Evolutionary conservation across 2,329 filamentous ascomycete genomes (phyloP), one percentile per base, ranked within the genome.

Genomic region (Dactylonectria estremocensis): DNA sequence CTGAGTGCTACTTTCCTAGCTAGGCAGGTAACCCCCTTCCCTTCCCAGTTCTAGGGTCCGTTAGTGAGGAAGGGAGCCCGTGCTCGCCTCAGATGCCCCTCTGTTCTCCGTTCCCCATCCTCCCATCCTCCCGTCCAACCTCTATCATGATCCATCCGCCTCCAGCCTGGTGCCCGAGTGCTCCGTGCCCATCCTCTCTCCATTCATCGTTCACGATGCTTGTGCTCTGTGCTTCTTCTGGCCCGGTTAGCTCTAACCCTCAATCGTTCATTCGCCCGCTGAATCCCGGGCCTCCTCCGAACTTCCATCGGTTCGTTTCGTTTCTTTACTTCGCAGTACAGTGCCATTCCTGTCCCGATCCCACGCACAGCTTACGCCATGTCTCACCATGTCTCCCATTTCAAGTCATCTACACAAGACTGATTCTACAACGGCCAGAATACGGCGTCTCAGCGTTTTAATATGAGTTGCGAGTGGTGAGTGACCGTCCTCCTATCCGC

Each of bases 1-100:
- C 45, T 22, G 22, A 14, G 60, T 54, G 59, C 40, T 68, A 69
- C 54, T 69, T 74, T 61, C 70, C 70, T 63, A 72, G 60, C 67
- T 69, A 49, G 66, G 70, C 66, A 71, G 68, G 68, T 64, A 53
- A 43, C 48, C 48, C 66, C 53, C 69, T 70, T 50, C 62, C 69
- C 37, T 58, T 28, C 24, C 24, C 24, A 7, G n/a, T n/a, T 64
- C 48, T 45, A 33, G 40, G 53, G 50, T 35, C 50, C 50, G 28
- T 53, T 35, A 37, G 50, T 53, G n/a, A 53, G n/a, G 16, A 45
- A 35, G 46, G 22, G 28, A 59, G 56, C 58, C 64, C 64, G 46
- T 61, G 64, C 57, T 45, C 59, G 24, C 31, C 16, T 33, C 48
- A 14, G n/a, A 31, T 46, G 59, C 49, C 48, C 58, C 22, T 49